Percentiles rank a stretch among this genome's conserved stretches.
Conservation (phyloP, 148 eudicot species). For the Simmondsia chinensis region DNA sequence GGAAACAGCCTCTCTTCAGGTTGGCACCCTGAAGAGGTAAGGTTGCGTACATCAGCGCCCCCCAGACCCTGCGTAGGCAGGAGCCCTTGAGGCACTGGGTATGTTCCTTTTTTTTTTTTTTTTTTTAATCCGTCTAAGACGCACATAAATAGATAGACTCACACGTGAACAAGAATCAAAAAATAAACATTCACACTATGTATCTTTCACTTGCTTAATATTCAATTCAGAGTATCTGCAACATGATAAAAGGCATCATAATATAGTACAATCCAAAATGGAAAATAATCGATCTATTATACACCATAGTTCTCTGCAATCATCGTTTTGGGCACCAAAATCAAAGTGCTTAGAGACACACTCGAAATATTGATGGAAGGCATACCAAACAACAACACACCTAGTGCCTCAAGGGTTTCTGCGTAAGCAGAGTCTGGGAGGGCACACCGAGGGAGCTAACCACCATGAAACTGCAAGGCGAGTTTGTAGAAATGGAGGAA, state of each 20-base stretch:
- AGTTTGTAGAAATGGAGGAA: constrained; percentile 69
- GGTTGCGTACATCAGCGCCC: no score
- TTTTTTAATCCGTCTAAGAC: no score
- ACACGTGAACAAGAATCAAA: no score
- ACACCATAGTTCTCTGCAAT: constrained; percentile 77
- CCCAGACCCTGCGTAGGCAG: no score
- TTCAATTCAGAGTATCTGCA: constrained; percentile 85
- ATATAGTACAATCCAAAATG: constrained; percentile 91
- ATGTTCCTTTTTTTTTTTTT: no score
- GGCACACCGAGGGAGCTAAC: constrained; percentile 94
- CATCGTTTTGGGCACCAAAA: constrained; percentile 64
- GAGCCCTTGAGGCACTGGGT: no score
- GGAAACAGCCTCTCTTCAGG: no score
- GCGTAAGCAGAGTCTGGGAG: no score
- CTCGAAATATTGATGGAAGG: constrained; percentile 91
- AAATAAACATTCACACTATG: constrained; percentile 81
- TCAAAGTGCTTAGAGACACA: constrained; percentile 68
- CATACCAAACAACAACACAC: no score
- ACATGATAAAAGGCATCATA: constrained; percentile 89
- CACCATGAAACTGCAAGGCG: constrained; percentile 67
- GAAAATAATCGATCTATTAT: constrained; percentile 83
- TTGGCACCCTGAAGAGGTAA: no score
- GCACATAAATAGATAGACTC: no score
- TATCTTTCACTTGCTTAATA: constrained; percentile 90
- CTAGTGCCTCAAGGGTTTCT: no score